Evolutionary conservation across 805 yeast genomes (phyloP).

Genomic region (Candida sithepensis): DNA sequence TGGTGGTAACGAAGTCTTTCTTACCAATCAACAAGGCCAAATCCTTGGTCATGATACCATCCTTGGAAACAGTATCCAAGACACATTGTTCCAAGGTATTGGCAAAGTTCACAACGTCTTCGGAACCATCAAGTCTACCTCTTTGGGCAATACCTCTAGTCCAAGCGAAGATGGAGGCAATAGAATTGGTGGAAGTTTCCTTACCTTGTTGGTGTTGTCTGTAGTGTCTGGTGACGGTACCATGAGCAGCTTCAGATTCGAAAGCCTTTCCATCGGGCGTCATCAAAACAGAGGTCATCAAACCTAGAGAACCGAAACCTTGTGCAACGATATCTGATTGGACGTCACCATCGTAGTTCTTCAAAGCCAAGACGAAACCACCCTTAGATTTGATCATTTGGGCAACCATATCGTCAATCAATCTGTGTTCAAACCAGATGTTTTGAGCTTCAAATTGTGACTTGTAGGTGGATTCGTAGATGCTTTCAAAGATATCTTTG

Average conservation of each 20-base stretch:
- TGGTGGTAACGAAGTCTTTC: conserved; percentile 64
- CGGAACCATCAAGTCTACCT: conserved; percentile 71
- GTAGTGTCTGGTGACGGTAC: conserved; percentile 83
- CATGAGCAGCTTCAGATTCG: conserved; percentile 85
- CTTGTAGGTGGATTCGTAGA: conserved; percentile 58
- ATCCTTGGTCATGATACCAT: conserved; percentile 80
- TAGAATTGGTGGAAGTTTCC: conserved; percentile 80
- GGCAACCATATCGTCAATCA: conserved; percentile 86
- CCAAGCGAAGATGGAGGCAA: conserved; percentile 86
- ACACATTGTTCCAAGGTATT: conserved; percentile 62
- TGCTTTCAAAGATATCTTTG: conserved; percentile 71
- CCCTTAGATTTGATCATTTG: conserved; percentile 85
- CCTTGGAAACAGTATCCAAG: conserved; percentile 67
- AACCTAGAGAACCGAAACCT: conserved; percentile 80
- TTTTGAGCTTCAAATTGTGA: conserved; percentile 54
- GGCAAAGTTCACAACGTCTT: conserved; percentile 67
- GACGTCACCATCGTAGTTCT: conserved; percentile 85
- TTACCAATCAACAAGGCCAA: conserved; percentile 65
- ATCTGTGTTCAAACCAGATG: conserved; percentile 73
- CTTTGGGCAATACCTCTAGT: conserved; percentile 79
- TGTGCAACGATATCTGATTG: conserved; percentile 84
- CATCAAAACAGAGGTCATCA: conserved; percentile 79
- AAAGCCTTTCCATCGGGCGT: conserved; percentile 86
- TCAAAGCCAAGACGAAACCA: conserved; percentile 76
- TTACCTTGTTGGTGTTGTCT: conserved; percentile 80